phyloP scores from a whole-genome alignment of 805 yeast genomes.

The Candida fluviatilis region DNA sequence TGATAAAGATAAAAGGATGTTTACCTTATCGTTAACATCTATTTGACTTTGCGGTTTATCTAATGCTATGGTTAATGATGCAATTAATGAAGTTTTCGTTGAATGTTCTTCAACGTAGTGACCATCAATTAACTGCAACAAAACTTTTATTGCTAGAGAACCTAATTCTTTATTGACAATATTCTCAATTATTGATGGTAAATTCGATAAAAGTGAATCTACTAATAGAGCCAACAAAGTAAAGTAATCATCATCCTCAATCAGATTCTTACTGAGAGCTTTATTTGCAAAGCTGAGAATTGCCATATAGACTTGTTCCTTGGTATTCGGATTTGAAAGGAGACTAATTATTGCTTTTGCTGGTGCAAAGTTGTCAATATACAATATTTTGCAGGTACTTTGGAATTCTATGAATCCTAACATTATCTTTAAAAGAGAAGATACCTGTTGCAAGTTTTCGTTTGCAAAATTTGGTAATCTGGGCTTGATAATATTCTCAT shows the following conservation, averaged over 20 bases:
- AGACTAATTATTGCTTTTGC: conserved; percentile 52
- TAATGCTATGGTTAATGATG: conserved; percentile 56
- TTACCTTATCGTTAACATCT: conserved; percentile 48
- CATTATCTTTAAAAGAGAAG: conserved; percentile 68
- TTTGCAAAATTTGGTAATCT: conserved; percentile 63
- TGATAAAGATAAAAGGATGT: conserved; percentile 54
- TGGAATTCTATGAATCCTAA: conserved; percentile 46
- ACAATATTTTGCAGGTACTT: conserved; percentile 48
- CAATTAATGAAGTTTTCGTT: conserved; percentile 49
- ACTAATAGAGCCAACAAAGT: conserved; percentile 55
- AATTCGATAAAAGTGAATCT: conserved; percentile 46
- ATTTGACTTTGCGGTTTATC: conserved; percentile 54
- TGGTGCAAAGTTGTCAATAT: conserved; percentile 52
- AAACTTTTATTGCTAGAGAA: conserved; percentile 47
- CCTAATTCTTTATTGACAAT: conserved; percentile 43
- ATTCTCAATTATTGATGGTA: conserved; percentile 47
- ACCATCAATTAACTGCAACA: conserved; percentile 51
- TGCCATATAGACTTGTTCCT: conserved; percentile 58
- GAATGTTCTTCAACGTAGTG: conserved; percentile 53
- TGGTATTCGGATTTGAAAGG: conserved; percentile 47
- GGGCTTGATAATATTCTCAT: conserved; percentile 52
- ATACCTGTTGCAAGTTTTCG: conserved; percentile 81
- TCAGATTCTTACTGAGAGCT: conserved; percentile 30
- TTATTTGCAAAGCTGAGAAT: conserved; percentile 52
- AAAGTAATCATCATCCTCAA: conserved; percentile 39